Base-by-base conservation (phyloP, 2,329 filamentous ascomycete species). In the Pseudogymnoascus sp. region DNA sequence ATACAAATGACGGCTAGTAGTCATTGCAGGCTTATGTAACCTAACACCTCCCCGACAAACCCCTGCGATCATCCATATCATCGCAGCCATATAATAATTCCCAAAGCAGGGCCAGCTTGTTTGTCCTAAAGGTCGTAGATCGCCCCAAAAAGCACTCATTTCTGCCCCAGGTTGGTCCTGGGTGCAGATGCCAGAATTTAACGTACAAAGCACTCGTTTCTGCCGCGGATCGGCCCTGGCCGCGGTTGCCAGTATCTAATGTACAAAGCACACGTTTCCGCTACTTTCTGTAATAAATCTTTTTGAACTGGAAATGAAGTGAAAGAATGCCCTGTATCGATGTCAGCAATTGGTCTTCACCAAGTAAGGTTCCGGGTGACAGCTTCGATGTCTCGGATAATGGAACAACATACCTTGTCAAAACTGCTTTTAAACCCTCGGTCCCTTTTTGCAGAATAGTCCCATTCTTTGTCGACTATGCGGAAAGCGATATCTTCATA, bases 401-500 rank as follows among this genome's bases (percentile, higher is more conserved):
- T 56, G 47, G 47, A 19, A 19, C 19, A n/a, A 77, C 84, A 68
- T 85, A 95, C 91, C 87, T 96, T 97, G 77, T 99, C 95, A 75
- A 97, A 99, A 67, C 90, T 96, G 76, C 93, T 97, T 74, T 86
- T 93, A 78, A 97, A 99, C 1, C 95, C 96, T 65, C 95, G 85
- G 71, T 99, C 95, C 70, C 88, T 85, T 78, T 97, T 97, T 2
- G 93, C 91, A 74, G 91, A 96, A 74, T 97, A 99, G 76, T 99
- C 95, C 95, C 95, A 99, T 76, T 99, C 95, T 67, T 95, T 93
- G 76, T 99, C 95, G 40, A 99, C 93, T 68, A 99, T 97, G 40
- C 93, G 86, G 73, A 99, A 99, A 7, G 93, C 95, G 72, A 99
- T 88, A 72, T 99, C 95, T 75, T 97, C 91, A 73, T 99, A 99